These are phyloP conservation scores for Fusarium marasasianum DNA, from an alignment of 2,329 filamentous ascomycete species.

Conservation along the genomic window DNA sequence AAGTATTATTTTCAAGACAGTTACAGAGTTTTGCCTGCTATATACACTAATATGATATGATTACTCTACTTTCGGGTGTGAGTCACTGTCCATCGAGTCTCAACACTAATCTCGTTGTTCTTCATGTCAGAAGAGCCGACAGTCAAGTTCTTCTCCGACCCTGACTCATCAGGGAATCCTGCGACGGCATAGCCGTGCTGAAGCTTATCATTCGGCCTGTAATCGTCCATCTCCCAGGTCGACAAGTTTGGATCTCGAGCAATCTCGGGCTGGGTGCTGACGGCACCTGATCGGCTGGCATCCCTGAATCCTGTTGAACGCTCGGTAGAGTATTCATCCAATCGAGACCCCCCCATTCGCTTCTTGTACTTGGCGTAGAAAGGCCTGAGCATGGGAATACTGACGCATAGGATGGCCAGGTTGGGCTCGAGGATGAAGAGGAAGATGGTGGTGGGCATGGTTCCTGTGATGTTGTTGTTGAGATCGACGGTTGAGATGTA, in stretches of 20 bases:
- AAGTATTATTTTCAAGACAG: not conserved
- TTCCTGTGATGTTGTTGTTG: slow-evolving; percentile 49
- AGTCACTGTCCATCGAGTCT: slow-evolving; percentile 40
- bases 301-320: slow-evolving; percentile 30
- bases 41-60: not conserved
- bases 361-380: slow-evolving; percentile 48
- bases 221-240: slow-evolving; percentile 41
- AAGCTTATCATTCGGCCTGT: slow-evolving; percentile 18
- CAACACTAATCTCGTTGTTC: slow-evolving; percentile 33
- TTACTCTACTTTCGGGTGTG: slow-evolving; percentile 7
- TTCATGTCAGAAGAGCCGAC: slow-evolving; percentile 3
- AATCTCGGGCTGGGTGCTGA: slow-evolving; percentile 4
- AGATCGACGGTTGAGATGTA: slow-evolving; percentile 52
- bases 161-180: slow-evolving; percentile 32
- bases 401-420: slow-evolving; percentile 53
- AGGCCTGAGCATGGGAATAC: slow-evolving; percentile 53
- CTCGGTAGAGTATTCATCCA: slow-evolving; percentile 41
- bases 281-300: slow-evolving; percentile 27
- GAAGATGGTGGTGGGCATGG: slow-evolving; percentile 52
- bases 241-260: slow-evolving; percentile 19
- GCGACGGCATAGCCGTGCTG: slow-evolving; percentile 18
- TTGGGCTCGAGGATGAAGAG: slow-evolving; percentile 53
- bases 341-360: slow-evolving; percentile 44
- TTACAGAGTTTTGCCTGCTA: not conserved
- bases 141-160: slow-evolving; percentile 41